Conservation (phyloP, 139 green algal genomes). For the Picochlorum sp. region DNA sequence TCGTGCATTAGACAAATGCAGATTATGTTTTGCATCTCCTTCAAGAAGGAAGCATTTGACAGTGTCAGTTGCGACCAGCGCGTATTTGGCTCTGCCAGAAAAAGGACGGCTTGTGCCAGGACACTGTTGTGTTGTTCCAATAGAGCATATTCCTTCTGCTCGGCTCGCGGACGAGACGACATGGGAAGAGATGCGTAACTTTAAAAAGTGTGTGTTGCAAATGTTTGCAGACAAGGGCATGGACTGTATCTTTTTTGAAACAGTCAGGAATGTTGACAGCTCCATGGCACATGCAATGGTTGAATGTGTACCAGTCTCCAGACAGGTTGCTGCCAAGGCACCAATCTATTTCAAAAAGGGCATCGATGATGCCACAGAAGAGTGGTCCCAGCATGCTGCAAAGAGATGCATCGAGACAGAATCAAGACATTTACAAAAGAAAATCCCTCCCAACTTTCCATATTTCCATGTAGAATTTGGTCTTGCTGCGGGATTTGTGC, state of each 20-base stretch:
- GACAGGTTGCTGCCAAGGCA: slow-evolving; percentile 26
- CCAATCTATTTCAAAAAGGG: slow-evolving; percentile 42
- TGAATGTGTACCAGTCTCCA: slow-evolving; percentile 71
- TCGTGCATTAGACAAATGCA: slow-evolving; percentile 35
- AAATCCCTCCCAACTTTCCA: slow-evolving; percentile 89
- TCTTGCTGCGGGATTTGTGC: slow-evolving; percentile 62
- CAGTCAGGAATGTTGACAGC: slow-evolving; percentile 37
- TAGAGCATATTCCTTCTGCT: slow-evolving; percentile 56
- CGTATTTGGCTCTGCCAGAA: slow-evolving; percentile 77
- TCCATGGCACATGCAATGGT: slow-evolving; percentile 63
- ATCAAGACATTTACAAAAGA: slow-evolving; percentile 71
- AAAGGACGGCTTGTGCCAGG: slow-evolving; percentile 59
- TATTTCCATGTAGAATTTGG: slow-evolving; percentile 91
- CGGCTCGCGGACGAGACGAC: slow-evolving; percentile 69
- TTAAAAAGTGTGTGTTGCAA: slow-evolving; percentile 95
- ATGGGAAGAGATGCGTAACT: slow-evolving; percentile 94
- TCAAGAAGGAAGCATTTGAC: slow-evolving; percentile 58
- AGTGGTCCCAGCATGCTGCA: slow-evolving; percentile 88
- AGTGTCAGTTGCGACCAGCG: slow-evolving; percentile 60
- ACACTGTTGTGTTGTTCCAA: slow-evolving; percentile 76
- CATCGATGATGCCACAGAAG: slow-evolving; percentile 77
- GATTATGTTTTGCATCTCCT: slow-evolving; percentile 34
- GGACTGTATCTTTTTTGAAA: slow-evolving; percentile 85
- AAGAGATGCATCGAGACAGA: slow-evolving; percentile 85
- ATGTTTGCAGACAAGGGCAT: slow-evolving; percentile 57